Evolutionary conservation across 306 rosid genomes (phyloP).

Genomic region (Chamaecrista fasciculata): DNA sequence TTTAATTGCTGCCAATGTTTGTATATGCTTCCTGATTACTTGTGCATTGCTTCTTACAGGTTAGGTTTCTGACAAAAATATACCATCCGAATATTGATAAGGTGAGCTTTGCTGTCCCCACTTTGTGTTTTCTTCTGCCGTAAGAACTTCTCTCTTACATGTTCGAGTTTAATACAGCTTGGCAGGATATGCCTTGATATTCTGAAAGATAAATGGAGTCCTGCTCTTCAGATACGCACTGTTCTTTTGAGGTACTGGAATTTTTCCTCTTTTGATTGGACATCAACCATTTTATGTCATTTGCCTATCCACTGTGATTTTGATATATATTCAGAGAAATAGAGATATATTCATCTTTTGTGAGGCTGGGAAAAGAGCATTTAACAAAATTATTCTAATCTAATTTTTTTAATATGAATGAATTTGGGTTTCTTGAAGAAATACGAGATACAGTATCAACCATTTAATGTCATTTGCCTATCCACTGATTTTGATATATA

Average conservation of each 20-base stretch:
- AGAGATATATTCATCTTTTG: not conserved
- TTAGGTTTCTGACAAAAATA: slow-evolving; percentile 91
- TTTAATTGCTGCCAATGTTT: slow-evolving; percentile 1
- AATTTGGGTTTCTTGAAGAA: slow-evolving; percentile 13
- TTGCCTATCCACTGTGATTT: not conserved
- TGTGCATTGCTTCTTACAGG: slow-evolving; percentile 48
- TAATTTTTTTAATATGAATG: not conserved
- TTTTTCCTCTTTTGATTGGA: slow-evolving; percentile 2
- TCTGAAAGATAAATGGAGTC: slow-evolving; percentile 92
- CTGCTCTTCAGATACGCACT: slow-evolving; percentile 89
- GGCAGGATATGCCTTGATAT: slow-evolving; percentile 94
- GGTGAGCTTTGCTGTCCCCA: slow-evolving; percentile 42
- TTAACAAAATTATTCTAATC: not conserved
- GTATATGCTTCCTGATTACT: not conserved
- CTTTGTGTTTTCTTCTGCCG: not conserved
- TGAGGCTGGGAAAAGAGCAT: not conserved
- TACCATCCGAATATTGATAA: slow-evolving; percentile 98
- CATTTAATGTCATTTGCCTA: not conserved
- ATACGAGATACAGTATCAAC: not conserved
- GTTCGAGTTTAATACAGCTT: slow-evolving; percentile 46
- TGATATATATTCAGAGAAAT: not conserved
- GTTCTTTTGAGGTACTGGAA: slow-evolving; percentile 77
- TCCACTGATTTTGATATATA: not conserved
- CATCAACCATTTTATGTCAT: not conserved
- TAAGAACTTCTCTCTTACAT: slow-evolving; percentile 14